Percentiles rank a stretch among this genome's conserved stretches.
Conservation (phyloP, 2,329 filamentous ascomycete species). For the Albifimbria verrucaria region DNA sequence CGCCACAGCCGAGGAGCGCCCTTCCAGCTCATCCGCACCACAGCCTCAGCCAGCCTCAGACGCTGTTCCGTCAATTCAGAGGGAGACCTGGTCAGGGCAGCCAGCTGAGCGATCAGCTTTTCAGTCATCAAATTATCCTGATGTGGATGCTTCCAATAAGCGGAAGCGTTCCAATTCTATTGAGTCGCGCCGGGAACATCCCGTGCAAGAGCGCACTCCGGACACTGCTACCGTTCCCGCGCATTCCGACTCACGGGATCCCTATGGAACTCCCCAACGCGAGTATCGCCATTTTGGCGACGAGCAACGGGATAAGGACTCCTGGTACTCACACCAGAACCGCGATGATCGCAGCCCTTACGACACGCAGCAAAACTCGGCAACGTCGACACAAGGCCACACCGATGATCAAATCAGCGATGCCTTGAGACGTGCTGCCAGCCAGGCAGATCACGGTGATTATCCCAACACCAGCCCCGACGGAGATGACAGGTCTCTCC, state of each 20-base stretch:
- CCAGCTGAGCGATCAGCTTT: conserved; percentile 39
- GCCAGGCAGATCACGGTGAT: conserved; percentile 45
- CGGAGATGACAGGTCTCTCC: conserved; percentile 44
- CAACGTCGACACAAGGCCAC: conserved; percentile 41
- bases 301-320: conserved; percentile 45
- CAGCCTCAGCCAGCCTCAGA: conserved; percentile 23
- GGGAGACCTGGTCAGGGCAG: conserved; percentile 39
- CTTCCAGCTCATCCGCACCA: conserved; percentile 18
- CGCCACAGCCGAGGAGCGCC: conserved; percentile 29
- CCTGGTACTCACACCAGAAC: conserved; percentile 45
- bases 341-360: conserved; percentile 45
- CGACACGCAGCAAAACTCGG: conserved; percentile 44
- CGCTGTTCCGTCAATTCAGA: conserved; percentile 15
- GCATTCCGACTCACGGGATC: conserved; percentile 37
- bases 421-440: conserved; percentile 39
- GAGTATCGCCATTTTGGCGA: conserved; percentile 44
- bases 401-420: conserved; percentile 49
- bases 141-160: conserved; percentile 53
- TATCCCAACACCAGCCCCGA: conserved; percentile 54
- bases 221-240: conserved; percentile 26
- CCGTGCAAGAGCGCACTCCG: conserved; percentile 29
- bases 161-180: conserved; percentile 68
- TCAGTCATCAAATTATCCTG: conserved; percentile 36
- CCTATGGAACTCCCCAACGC: conserved; percentile 38
- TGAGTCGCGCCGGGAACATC: conserved; percentile 41